A percentile compares a stretch with the other conserved stretches of the same genome.
Evolutionary conservation across 495 filamentous ascomycete species (phyloP).

Genomic region (Copromyces sp.): DNA sequence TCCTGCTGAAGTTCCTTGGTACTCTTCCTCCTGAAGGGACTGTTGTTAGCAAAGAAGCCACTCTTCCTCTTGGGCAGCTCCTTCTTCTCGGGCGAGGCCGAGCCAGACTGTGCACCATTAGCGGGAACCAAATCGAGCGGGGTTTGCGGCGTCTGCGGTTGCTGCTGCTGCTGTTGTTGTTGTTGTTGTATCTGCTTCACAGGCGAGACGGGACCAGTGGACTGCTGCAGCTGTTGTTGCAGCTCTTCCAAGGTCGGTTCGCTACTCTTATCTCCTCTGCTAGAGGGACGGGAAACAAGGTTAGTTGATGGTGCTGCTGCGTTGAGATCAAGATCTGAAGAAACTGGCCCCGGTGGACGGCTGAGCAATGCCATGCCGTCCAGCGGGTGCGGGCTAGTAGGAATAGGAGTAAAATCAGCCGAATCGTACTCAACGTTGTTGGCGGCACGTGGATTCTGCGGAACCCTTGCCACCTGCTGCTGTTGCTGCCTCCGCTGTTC

Average conservation of each 20-base stretch:
- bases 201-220: constrained; percentile 36
- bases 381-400: constrained; percentile 88
- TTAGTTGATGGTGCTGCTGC: constrained; percentile 49
- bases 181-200: constrained; percentile 40
- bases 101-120: neutral
- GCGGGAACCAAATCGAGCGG: constrained; percentile 9
- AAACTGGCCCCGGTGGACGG: constrained; percentile 62
- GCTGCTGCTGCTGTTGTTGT: neutral
- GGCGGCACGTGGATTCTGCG: neutral
- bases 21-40: constrained; percentile 90
- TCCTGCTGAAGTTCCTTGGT: constrained; percentile 54
- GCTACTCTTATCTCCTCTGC: constrained; percentile 73
- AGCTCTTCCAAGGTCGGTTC: constrained; percentile 80
- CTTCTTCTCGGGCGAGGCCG: constrained; percentile 49
- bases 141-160: constrained; percentile 24
- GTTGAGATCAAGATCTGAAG: constrained; percentile 48
- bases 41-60: constrained; percentile 88
- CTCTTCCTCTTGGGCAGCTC: constrained; percentile 65
- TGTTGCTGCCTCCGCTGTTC: constrained; percentile 5
- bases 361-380: constrained; percentile 99
- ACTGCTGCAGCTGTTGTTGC: constrained; percentile 44
- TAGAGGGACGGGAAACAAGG: constrained; percentile 66
- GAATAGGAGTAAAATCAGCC: constrained; percentile 57
- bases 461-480: constrained; percentile 9
- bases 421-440: constrained; percentile 37